Evolutionary conservation across 2,329 filamentous ascomycete genomes (phyloP), one percentile per base, ranked within the genome.

Genomic region (Xylariales sp.): DNA sequence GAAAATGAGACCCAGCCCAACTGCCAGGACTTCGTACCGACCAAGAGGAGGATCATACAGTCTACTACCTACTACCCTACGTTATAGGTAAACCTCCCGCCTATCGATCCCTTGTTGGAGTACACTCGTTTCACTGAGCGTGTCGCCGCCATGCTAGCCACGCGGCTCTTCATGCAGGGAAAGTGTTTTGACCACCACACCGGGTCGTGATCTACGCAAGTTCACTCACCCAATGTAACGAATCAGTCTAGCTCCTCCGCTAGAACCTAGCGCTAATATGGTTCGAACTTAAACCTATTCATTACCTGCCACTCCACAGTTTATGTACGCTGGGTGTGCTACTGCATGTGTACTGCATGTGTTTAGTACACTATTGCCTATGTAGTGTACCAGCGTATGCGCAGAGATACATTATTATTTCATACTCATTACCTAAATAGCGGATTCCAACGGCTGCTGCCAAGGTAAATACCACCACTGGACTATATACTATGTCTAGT

Each of bases 171-270:
- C 16, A 41, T 30, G 39, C 36, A 48, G 49, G 18, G 28, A 48
- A 36, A 39, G 10, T 9, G 8, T n/a, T 10, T 23, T 65, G 23
- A 52, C 64, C 64, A 48, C 39, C 10, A 52, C 32, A 18, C 45
- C 41, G 64, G 64, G 45, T 46, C 39, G 16, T 23, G 50, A 62
- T 65, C 52, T 57, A 14, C 23, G 23, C 23, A 23, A 2, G 23
- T 23, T 23, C 23, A 23, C 23, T 23, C 2, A 23, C 62, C 41
- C 9, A 43, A 36, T 64, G 55, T 12, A 53, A 58, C 48, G 16
- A n/a, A 45, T 16, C 10, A 16, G 16, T 58, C 6, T 59, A 30
- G 34, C 7, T 49, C 5, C 50, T 49, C 41, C 52, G 32, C 34
- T 16, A 23, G 23, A 23, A 23, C 23, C 23, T 23, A 23, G 23